A percentile compares a stretch with the other conserved stretches of the same genome.
These are phyloP conservation scores for Ganoderma multipileum DNA, from an alignment of 1,284 basidiomycete genomes.

Conservation along the genomic window DNA sequence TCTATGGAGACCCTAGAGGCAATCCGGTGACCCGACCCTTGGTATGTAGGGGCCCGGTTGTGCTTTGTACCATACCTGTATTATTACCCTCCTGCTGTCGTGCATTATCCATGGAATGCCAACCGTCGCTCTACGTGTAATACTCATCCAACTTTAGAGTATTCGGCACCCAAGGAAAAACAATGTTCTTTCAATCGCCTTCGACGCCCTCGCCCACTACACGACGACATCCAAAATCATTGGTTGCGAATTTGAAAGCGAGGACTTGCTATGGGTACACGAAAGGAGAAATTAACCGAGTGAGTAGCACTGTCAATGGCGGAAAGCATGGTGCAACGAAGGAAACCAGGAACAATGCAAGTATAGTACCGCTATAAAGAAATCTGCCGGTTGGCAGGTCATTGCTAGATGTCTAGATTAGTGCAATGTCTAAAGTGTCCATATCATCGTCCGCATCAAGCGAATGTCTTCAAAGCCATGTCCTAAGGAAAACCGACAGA, in stretches of 20 bases:
- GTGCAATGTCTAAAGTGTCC: background rate
- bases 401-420: background rate
- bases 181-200: background rate
- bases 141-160: background rate
- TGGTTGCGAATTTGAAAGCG: background rate
- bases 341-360: background rate
- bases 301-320: background rate
- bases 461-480: background rate
- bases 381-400: background rate
- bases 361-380: background rate
- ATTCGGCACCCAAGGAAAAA: background rate
- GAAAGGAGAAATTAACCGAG: background rate
- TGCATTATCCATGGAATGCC: slow-evolving; percentile 7
- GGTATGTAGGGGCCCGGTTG: slow-evolving; percentile 29
- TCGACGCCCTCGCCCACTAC: background rate
- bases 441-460: background rate
- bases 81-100: slow-evolving; percentile 22
- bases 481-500: background rate
- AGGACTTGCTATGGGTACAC: background rate
- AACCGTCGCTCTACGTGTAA: background rate
- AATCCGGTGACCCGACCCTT: slow-evolving; percentile 48
- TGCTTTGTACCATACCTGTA: slow-evolving; percentile 32
- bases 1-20: slow-evolving; percentile 88
- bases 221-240: background rate
- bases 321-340: background rate